Evolutionary conservation across 2,329 filamentous ascomycete genomes (phyloP), one percentile per base, ranked within the genome.

Genomic region (Aspergillus uvarum): DNA sequence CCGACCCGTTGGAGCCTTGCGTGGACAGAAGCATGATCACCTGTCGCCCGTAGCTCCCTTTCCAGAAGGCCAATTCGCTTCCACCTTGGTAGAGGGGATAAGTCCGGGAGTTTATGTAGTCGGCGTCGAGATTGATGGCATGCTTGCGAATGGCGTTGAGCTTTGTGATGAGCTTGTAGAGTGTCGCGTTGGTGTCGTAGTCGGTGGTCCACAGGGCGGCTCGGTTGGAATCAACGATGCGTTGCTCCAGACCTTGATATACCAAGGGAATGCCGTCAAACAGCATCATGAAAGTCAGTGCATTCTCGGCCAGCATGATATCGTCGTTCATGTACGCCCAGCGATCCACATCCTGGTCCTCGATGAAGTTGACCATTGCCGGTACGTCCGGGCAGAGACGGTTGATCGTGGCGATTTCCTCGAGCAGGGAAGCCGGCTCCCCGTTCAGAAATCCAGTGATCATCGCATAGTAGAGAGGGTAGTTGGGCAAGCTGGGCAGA

Each of bases 231-330:
- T 83, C 83, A 51, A 71, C 72, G 50, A 81, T 86, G 61, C 82
- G 83, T 67, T 89, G 87, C 72, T 89, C 87, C 62, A 86, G 84
- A 29, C 87, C 87, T 65, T 87, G 82, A 72, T 89, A 89, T 35
- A 89, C 79, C 57, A 88, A 84, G 1, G 86, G 86, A 44, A 89
- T 84, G 24, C 87, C 87, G 56, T 87, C 72, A 26, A 70, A 69
- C 19, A 89, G 80, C 38, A 89, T 80, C 22, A 82, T 84, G 66
- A 85, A 88, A 0, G 85, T 80, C 32, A 89, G 77, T 5, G 83
- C 80, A 65, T 89, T 89, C 70, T 85, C 83, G 51, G 85, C 82
- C 2, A 87, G 78, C 54, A 53, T 62, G 4, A 80, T 71, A 67
- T 89, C 86, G 12, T 76, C 69, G 53, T 82, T 86, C 59, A 79